Conservation (phyloP, 2,329 filamentous ascomycete genomes). For the Pseudogymnoascus sp. region DNA sequence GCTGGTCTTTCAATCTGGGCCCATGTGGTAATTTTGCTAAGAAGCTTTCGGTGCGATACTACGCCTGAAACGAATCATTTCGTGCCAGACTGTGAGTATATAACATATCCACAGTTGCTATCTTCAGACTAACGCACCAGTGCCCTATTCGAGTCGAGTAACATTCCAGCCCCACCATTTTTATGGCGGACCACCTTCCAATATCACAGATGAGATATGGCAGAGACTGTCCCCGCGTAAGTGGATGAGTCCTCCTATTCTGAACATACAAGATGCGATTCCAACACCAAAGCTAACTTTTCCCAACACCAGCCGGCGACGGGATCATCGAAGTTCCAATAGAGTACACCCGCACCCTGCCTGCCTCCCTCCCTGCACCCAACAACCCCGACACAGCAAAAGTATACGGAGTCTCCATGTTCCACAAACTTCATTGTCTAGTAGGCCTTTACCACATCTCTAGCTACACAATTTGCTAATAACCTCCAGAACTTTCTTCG, state of each 20-base stretch:
- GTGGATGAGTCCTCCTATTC: background rate
- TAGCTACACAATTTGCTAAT: background rate
- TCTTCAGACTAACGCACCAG: background rate
- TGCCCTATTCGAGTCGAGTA: background rate
- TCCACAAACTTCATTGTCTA: slow-evolving; percentile 14
- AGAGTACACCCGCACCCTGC: background rate
- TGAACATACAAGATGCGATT: background rate
- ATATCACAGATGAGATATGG: background rate
- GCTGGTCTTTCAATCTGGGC: background rate
- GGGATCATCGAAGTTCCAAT: background rate
- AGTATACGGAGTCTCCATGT: slow-evolving; percentile 14
- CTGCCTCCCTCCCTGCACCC: background rate
- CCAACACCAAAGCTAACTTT: background rate
- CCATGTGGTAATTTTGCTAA: background rate
- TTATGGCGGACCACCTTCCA: background rate
- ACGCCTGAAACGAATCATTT: background rate
- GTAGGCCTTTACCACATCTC: background rate
- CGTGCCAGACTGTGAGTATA: background rate
- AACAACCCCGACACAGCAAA: slow-evolving; percentile 9
- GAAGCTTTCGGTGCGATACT: background rate
- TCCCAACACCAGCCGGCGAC: background rate
- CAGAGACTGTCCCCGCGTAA: background rate
- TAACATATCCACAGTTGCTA: background rate
- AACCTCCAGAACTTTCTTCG: background rate
- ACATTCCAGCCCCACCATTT: background rate